A percentile compares a stretch with the other conserved stretches of the same genome.
Evolutionary conservation across 2,329 filamentous ascomycete genomes (phyloP).

Genomic region (Colletotrichum gloeosporioides): DNA sequence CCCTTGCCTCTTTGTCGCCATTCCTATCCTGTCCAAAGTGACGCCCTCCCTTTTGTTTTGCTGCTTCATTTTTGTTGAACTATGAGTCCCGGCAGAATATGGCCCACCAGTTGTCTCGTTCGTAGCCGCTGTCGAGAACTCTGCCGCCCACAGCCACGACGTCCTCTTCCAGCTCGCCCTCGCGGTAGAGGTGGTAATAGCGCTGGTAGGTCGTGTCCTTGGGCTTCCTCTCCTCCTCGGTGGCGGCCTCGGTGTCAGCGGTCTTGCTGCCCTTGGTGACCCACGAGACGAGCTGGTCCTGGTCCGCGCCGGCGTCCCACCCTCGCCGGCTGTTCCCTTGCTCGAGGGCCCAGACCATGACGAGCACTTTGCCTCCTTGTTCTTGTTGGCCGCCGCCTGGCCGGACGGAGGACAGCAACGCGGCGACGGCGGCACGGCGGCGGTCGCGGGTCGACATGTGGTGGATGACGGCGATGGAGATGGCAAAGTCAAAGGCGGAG

Average conservation of each 20-base stretch:
- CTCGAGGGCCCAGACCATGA: slow-evolving; percentile 97
- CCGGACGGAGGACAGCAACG: slow-evolving; percentile 72
- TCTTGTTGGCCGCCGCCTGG: slow-evolving; percentile 35
- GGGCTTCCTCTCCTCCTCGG: background rate
- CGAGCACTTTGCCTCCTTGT: slow-evolving; percentile 68
- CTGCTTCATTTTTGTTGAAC: background rate
- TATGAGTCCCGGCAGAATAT: slow-evolving; percentile 50
- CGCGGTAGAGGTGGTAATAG: slow-evolving; percentile 92
- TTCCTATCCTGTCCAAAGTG: background rate
- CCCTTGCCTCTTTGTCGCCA: background rate
- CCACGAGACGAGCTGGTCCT: slow-evolving; percentile 97
- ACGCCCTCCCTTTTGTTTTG: background rate
- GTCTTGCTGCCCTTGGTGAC: slow-evolving; percentile 61
- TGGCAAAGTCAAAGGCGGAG: slow-evolving; percentile 75
- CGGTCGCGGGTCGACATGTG: slow-evolving; percentile 83
- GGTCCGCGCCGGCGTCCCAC: slow-evolving; percentile 82
- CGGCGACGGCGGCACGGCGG: slow-evolving; percentile 73
- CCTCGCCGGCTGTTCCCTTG: slow-evolving; percentile 85
- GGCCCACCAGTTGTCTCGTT: slow-evolving; percentile 99
- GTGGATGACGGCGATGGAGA: slow-evolving; percentile 93
- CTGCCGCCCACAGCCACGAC: slow-evolving; percentile 75
- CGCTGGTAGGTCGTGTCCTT: slow-evolving; percentile 70
- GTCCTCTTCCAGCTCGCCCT: slow-evolving; percentile 86
- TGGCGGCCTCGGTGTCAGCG: background rate
- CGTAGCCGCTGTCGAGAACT: slow-evolving; percentile 84